Conservation (phyloP, 768 basidiomycete species). For the Coprinellus aureogranulatus region DNA sequence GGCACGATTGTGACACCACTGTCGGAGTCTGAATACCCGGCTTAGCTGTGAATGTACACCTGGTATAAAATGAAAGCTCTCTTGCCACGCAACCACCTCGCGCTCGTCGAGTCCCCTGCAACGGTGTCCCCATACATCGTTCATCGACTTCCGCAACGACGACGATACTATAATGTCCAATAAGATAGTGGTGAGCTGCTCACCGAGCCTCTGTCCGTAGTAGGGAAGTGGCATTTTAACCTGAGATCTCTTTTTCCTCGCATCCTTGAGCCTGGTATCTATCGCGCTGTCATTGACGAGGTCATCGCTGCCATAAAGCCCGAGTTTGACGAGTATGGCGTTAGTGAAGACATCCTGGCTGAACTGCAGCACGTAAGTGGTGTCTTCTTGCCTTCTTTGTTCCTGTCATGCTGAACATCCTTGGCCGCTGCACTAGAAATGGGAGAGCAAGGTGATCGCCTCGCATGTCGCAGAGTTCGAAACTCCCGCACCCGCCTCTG, state of each 20-base stretch:
- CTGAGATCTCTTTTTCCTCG: conserved; percentile 33
- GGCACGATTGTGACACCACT: conserved; percentile 28
- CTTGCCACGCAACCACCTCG: conserved; percentile 38
- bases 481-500: conserved; percentile 36
- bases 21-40: conserved; percentile 49
- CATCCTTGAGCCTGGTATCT: conserved; percentile 78
- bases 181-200: conserved; percentile 96
- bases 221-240: conserved; percentile 57
- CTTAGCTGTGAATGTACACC: conserved; percentile 38
- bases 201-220: conserved; percentile 56
- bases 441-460: conserved; percentile 92
- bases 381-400: conserved; percentile 13
- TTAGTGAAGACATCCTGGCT: conserved; percentile 85
- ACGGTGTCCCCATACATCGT: conserved; percentile 31
- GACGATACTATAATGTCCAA: conserved; percentile 71
- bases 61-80: conserved; percentile 48
- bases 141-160: conserved; percentile 32
- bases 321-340: conserved; percentile 97
- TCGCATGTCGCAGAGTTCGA: conserved; percentile 95
- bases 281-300: conserved; percentile 95
- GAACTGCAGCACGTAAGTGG: conserved; percentile 83
- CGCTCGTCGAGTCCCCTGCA: conserved; percentile 35
- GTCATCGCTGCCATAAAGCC: conserved; percentile 83
- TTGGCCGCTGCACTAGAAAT: conserved; percentile 62
- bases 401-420: conserved; percentile 16